Conservation (phyloP, 2,329 filamentous ascomycete genomes). For the Aspergillus floridensis region DNA sequence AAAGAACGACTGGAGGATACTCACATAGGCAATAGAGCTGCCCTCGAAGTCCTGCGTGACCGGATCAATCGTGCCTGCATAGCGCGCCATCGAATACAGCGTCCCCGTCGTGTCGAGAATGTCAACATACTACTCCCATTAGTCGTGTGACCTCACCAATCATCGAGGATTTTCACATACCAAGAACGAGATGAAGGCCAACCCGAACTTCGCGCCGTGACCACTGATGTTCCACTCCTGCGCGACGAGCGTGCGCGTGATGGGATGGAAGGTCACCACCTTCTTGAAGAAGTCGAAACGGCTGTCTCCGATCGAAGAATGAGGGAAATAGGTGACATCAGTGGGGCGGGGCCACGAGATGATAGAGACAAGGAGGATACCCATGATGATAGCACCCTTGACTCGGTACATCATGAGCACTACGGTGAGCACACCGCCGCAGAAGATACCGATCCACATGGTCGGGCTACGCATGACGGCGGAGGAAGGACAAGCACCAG, state of each 20-base stretch:
- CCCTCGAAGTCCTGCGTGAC: slow-evolving; percentile 84
- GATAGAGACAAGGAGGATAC: slow-evolving; percentile 79
- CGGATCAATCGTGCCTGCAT: slow-evolving; percentile 75
- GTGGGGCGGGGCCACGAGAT: slow-evolving; percentile 83
- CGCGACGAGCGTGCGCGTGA: slow-evolving; percentile 65
- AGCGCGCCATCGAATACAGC: slow-evolving; percentile 84
- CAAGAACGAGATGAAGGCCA: slow-evolving; percentile 83
- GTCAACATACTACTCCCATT: slow-evolving; percentile 64
- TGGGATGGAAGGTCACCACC: slow-evolving; percentile 80
- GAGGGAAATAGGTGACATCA: slow-evolving; percentile 75
- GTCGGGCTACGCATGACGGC: slow-evolving; percentile 79
- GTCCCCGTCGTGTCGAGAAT: slow-evolving; percentile 85
- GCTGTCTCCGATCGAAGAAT: slow-evolving; percentile 65
- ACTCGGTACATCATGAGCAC: slow-evolving; percentile 81
- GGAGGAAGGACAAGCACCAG: slow-evolving; percentile 60
- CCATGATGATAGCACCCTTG: slow-evolving; percentile 81
- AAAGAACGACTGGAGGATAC: neutral
- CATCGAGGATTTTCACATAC: slow-evolving; percentile 9
- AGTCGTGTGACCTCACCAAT: neutral
- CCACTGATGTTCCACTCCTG: slow-evolving; percentile 70
- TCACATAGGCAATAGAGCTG: slow-evolving; percentile 72
- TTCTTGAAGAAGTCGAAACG: slow-evolving; percentile 84
- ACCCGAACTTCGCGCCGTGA: slow-evolving; percentile 72
- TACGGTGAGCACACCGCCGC: slow-evolving; percentile 75
- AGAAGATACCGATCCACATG: slow-evolving; percentile 88